Conservation (phyloP, 768 basidiomycete genomes). For the Lactarius sp. region DNA sequence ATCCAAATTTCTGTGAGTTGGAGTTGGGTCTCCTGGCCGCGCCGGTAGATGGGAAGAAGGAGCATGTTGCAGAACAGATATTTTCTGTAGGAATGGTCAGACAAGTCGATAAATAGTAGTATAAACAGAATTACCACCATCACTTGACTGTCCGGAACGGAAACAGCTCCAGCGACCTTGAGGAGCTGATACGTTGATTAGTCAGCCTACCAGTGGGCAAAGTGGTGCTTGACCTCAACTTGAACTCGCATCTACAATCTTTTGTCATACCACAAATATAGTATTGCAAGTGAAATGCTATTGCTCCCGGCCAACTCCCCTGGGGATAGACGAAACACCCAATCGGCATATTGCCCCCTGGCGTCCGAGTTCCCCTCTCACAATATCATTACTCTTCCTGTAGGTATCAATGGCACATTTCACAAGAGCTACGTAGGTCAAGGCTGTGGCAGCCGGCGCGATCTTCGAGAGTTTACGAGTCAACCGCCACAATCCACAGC, state of each 20-base stretch:
- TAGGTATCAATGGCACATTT: no score
- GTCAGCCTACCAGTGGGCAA: neutral
- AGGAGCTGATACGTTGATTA: neutral
- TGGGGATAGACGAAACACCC: neutral
- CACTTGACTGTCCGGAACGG: neutral
- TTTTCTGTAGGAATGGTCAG: slow-evolving; percentile 51
- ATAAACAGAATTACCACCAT: slow-evolving; percentile 18
- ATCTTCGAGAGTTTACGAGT: neutral
- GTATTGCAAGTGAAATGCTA: no score
- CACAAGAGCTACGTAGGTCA: no score
- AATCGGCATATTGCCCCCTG: neutral
- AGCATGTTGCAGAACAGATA: slow-evolving; percentile 81
- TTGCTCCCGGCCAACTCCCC: no score
- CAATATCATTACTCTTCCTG: no score
- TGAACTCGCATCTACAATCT: no score
- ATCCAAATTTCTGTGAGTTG: slow-evolving; percentile 86
- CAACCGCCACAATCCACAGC: no score
- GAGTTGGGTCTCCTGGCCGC: slow-evolving; percentile 79
- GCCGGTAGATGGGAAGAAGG: slow-evolving; percentile 67
- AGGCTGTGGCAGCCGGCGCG: neutral
- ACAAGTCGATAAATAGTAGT: neutral
- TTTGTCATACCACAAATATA: no score
- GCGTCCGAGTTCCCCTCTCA: neutral
- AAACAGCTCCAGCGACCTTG: no score
- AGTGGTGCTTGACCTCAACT: no score